phyloP scores from a whole-genome alignment of 257 asterid genomes.

The Nicotiana undulata region DNA sequence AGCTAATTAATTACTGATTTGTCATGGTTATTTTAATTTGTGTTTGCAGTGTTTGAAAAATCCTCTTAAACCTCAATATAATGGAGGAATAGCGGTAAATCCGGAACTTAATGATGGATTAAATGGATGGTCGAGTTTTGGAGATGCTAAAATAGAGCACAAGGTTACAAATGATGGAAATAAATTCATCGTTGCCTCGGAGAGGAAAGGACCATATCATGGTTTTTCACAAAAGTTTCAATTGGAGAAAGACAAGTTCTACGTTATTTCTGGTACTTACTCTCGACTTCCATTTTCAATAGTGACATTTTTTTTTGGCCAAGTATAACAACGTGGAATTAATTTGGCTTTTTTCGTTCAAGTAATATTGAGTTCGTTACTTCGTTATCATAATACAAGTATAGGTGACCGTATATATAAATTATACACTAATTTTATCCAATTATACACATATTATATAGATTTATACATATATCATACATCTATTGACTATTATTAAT shows the following conservation, averaged over 20 bases:
- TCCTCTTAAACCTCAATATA: slow-evolving; percentile 29
- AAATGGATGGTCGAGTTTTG: slow-evolving; percentile 18
- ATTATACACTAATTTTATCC: neutral
- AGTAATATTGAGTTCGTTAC: too few relatives aligned
- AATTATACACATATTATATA: neutral
- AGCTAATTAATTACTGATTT: neutral
- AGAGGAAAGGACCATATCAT: neutral
- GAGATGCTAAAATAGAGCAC: slow-evolving; percentile 3
- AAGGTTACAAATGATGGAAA: slow-evolving; percentile 10
- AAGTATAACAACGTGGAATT: too few relatives aligned
- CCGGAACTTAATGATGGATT: slow-evolving; percentile 21
- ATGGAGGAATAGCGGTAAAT: slow-evolving; percentile 30
- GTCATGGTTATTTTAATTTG: neutral
- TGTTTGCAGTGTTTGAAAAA: slow-evolving; percentile 23
- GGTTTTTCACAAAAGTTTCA: slow-evolving; percentile 14
- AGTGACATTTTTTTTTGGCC: too few relatives aligned
- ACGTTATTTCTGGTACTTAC: slow-evolving; percentile 15
- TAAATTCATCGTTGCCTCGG: slow-evolving; percentile 15
- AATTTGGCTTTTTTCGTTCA: too few relatives aligned
- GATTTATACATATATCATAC: neutral
- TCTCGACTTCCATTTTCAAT: neutral
- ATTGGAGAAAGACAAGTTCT: slow-evolving; percentile 9
- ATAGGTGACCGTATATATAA: neutral
- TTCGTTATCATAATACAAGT: too few relatives aligned
- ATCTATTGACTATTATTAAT: too few relatives aligned